phyloP scores from a whole-genome alignment of 768 basidiomycete species.

The Sarcodon sp. region DNA sequence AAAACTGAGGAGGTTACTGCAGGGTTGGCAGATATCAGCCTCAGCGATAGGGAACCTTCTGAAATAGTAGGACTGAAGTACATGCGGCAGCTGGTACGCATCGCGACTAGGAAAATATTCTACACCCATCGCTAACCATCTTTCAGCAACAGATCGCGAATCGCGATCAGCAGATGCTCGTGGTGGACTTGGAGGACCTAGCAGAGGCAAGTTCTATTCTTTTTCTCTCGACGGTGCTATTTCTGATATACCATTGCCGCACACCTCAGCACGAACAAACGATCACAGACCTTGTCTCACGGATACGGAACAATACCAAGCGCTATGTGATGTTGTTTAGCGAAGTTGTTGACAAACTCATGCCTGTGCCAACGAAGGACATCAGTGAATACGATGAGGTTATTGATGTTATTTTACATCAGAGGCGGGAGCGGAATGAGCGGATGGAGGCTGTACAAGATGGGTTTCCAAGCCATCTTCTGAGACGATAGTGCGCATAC shows the following conservation, averaged over 20 bases:
- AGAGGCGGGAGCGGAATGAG: conserved; percentile 80
- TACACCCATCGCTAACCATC: conserved; percentile 4
- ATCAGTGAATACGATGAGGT: conserved; percentile 89
- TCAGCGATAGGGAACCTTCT: conserved; percentile 33
- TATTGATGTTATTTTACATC: conserved; percentile 92
- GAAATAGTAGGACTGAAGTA: conserved; percentile 52
- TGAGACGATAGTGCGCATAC: conserved; percentile 86
- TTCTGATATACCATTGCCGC: conserved; percentile 4
- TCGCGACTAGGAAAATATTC: neutral
- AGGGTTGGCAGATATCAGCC: conserved; percentile 59
- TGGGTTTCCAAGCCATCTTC: conserved; percentile 81
- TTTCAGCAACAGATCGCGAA: conserved; percentile 84
- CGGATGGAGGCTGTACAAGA: conserved; percentile 61
- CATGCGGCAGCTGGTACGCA: conserved; percentile 67
- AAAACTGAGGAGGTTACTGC: conserved; percentile 51
- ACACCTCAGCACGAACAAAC: conserved; percentile 50
- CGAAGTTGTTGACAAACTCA: conserved; percentile 80
- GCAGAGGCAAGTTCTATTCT: conserved; percentile 34
- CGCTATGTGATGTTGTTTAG: conserved; percentile 86
- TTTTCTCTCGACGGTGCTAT: neutral
- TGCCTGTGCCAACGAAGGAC: conserved; percentile 83
- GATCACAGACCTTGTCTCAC: conserved; percentile 58
- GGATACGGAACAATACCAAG: conserved; percentile 75
- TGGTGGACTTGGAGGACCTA: conserved; percentile 85
- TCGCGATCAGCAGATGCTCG: conserved; percentile 80